phyloP scores from a whole-genome alignment of 2,329 filamentous ascomycete genomes.

The Diplocarpon mali region DNA sequence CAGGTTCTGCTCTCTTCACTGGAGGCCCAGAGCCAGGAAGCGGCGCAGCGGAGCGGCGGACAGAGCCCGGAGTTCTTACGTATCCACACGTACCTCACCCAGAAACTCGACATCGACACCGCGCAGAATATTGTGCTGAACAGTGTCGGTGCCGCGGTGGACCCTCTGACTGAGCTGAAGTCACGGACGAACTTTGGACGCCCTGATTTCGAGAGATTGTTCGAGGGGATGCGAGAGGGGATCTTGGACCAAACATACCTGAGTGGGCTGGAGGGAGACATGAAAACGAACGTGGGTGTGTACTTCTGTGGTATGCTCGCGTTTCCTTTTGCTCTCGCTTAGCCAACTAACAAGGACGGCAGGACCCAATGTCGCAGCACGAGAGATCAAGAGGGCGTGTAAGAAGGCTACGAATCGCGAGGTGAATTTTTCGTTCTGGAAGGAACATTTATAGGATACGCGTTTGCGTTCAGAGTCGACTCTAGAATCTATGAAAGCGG shows the following conservation, averaged over 20 bases:
- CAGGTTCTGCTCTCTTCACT: constrained; percentile 86
- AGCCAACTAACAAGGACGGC: constrained; percentile 4
- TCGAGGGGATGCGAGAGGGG: constrained; percentile 77
- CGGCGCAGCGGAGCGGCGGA: constrained; percentile 54
- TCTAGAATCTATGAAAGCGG: neutral
- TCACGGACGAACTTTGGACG: constrained; percentile 89
- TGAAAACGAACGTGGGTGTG: constrained; percentile 81
- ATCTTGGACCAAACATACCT: constrained; percentile 81
- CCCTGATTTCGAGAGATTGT: constrained; percentile 74
- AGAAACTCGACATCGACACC: constrained; percentile 83
- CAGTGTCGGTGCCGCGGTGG: constrained; percentile 75
- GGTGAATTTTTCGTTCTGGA: constrained; percentile 96
- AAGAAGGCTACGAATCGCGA: constrained; percentile 61
- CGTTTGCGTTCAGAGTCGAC: neutral
- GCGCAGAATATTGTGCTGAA: constrained; percentile 96
- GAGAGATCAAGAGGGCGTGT: constrained; percentile 75
- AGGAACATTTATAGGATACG: constrained; percentile 65
- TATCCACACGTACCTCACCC: constrained; percentile 96
- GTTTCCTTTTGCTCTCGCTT: neutral
- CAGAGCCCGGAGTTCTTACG: constrained; percentile 77
- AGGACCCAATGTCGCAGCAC: constrained; percentile 42
- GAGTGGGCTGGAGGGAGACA: constrained; percentile 63
- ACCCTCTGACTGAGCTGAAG: constrained; percentile 86
- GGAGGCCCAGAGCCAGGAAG: constrained; percentile 70
- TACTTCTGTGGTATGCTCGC: constrained; percentile 82